Base-by-base conservation (phyloP, 2,329 filamentous ascomycete genomes). In the Mycogone perniciosa region DNA sequence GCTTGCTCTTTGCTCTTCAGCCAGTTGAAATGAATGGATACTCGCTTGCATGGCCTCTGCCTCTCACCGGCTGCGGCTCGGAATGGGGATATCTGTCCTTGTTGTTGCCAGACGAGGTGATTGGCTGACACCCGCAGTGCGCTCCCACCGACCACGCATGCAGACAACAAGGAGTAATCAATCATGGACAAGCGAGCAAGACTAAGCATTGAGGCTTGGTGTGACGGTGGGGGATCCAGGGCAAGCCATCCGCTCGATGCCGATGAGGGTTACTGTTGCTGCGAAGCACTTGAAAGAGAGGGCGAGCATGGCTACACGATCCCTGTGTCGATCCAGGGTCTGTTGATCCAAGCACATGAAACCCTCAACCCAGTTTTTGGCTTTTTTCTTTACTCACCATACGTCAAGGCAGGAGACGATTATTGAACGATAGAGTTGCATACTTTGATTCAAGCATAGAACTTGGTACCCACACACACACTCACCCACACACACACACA, bases 191-290 rank as follows among this genome's bases (percentile, higher is more conserved):
- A 39, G 31, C 30, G 30, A 29, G 29, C 41, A 45, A 47, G 13
- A 30, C 9, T 31, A 20, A 5, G 26, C 31, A 31, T 1, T 42
- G 41, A 30, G 37, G 38, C 44, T 27, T 41, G 39, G 31, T 37
- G 39, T 49, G 20, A 39, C 31, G 39, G 31, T 37, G 43, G 33
- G 33, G 41, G 41, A 40, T 34, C 30, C 35, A 33, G 39, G 38
- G 20, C 44, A 51, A 40, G 49, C 44, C 44, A 38, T 47, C 44
- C 49, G 49, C 31, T 38, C 9, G 29, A 31, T 50, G 29, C 48
- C 42, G 48, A 45, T 31, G 43, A 27, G 48, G 43, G 41, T 42
- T 30, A 20, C 20, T 20, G 20, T 20, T 20, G 20, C 20, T 20
- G 3, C 20, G 20, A 20, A 20, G 20, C 20, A 20, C 20, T 20